A percentile compares a stretch with the other conserved stretches of the same genome.
phyloP scores from a whole-genome alignment of 805 yeast species.

The Wickerhamiella domercqiae region DNA sequence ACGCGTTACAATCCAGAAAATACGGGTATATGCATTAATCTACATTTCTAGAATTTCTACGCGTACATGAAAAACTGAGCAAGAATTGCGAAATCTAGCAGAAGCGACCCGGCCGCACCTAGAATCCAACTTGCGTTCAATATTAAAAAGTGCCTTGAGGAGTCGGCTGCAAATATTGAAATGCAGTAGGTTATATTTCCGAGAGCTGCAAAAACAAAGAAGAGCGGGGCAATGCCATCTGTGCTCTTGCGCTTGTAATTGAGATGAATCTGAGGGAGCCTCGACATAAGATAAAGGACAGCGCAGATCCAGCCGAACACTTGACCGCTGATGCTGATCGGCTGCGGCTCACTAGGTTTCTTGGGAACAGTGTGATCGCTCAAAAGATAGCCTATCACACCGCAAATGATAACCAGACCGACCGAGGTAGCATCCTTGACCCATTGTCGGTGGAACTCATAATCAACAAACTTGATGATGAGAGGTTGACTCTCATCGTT shows the following conservation, averaged over 20 bases:
- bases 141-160: constrained; percentile 50
- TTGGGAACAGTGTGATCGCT: constrained; percentile 36
- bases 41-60: too few relatives aligned
- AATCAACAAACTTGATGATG: constrained; percentile 1
- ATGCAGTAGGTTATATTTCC: constrained; percentile 87
- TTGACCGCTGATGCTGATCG: constrained; percentile 63
- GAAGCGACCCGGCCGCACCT: constrained; percentile 78
- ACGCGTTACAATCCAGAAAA: too few relatives aligned
- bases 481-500: constrained; percentile 24
- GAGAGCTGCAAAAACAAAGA: constrained; percentile 85
- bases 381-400: constrained; percentile 76
- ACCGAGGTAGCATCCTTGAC: constrained; percentile 36
- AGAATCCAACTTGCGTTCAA: constrained; percentile 87
- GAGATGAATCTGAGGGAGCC: constrained; percentile 80
- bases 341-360: constrained; percentile 31
- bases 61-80: constrained; percentile 69
- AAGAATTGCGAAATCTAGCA: constrained; percentile 71
- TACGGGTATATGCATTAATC: too few relatives aligned
- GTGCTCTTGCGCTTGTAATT: constrained; percentile 81
- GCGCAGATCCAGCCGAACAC: constrained; percentile 57
- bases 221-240: constrained; percentile 87
- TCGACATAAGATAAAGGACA: constrained; percentile 51
- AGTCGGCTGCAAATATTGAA: constrained; percentile 56
- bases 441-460: constrained; percentile 3
- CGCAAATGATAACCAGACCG: constrained; percentile 52